Evolutionary conservation across 2,329 filamentous ascomycete genomes (phyloP), one percentile per base, ranked within the genome.

Genomic region (Ascochyta fabae): DNA sequence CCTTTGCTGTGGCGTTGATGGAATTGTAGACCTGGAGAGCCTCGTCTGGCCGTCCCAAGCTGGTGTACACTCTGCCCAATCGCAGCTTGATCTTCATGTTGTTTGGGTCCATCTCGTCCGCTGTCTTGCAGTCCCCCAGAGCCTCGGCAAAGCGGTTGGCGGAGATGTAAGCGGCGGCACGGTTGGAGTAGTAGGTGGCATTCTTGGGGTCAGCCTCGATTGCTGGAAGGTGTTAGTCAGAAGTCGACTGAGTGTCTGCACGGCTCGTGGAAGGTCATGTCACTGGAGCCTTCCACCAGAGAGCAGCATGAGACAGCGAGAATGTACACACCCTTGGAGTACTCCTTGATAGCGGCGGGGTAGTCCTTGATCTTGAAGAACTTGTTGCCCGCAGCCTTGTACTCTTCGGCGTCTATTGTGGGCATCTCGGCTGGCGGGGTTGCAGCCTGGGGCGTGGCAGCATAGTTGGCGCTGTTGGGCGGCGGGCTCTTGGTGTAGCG

Each of bases 301-400:
- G 19, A 19, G 2, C 19, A 19, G 19, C 19, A 19, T 19, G 1
- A 19, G 19, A 19, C 19, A 19, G 19, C 4, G 12, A 15, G 35
- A n/a, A 15, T 53, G 39, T 47, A 73, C 82, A 56, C 82, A 96
- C 94, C 94, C 86, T 96, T 96, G 66, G 90, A 91, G 77, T 98
- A 99, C 77, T 97, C 92, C 65, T 90, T 85, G 74, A 98, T 93
- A 23, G 95, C 94, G 72, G 90, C 89, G 58, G 83, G 80, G 76
- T 94, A 99, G 71, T 97, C 91, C 74, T 89, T 91, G 61, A 93
- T 91, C 81, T 97, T 98, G 85, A 97, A 99, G 72, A 91, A 94
- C 71, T 95, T 95, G 80, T 99, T 99, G 56, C 95, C 95, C 2
- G 91, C 86, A 67, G 90, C 86, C 82, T 99, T 99, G 84, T 89